Conservation (phyloP, 768 basidiomycete genomes). For the Suillus paluster region DNA sequence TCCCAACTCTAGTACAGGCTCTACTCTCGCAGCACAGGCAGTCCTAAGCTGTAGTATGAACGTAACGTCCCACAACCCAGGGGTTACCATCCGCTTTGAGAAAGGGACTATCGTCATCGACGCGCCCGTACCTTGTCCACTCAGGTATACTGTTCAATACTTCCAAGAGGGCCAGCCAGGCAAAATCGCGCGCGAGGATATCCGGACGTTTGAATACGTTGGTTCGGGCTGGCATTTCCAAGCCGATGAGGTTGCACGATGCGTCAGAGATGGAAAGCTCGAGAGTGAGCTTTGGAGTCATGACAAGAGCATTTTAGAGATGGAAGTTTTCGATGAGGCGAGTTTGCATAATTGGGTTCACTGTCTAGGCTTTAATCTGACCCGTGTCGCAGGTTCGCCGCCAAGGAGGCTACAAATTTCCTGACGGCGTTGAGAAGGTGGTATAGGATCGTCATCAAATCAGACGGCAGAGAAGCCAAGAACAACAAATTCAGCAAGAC, state of each 20-base stretch:
- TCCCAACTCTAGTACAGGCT: slow-evolving; percentile 24
- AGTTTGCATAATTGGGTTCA: slow-evolving; percentile 12
- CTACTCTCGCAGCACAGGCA: slow-evolving; percentile 43
- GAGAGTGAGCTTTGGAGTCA: slow-evolving; percentile 52
- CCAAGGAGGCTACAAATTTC: slow-evolving; percentile 46
- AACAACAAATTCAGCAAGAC: not conserved
- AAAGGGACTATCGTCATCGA: slow-evolving; percentile 47
- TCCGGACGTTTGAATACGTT: slow-evolving; percentile 32
- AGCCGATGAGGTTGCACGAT: slow-evolving; percentile 55
- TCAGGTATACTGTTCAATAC: slow-evolving; percentile 36
- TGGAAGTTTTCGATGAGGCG: slow-evolving; percentile 57
- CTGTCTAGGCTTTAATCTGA: slow-evolving; percentile 5
- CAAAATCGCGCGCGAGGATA: slow-evolving; percentile 39
- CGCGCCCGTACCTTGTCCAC: slow-evolving; percentile 39
- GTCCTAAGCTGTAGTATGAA: slow-evolving; percentile 44
- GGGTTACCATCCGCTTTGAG: slow-evolving; percentile 45
- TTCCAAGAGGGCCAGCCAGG: slow-evolving; percentile 38
- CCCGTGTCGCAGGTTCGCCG: slow-evolving; percentile 30
- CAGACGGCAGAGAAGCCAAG: not conserved
- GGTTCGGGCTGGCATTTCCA: slow-evolving; percentile 54
- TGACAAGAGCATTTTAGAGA: slow-evolving; percentile 52
- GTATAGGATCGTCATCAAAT: slow-evolving; percentile 8
- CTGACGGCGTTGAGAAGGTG: slow-evolving; percentile 42
- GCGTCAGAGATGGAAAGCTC: slow-evolving; percentile 49
- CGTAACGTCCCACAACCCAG: slow-evolving; percentile 30